phyloP scores from a whole-genome alignment of 2,329 filamentous ascomycete species.

The Pyricularia pennisetigena region DNA sequence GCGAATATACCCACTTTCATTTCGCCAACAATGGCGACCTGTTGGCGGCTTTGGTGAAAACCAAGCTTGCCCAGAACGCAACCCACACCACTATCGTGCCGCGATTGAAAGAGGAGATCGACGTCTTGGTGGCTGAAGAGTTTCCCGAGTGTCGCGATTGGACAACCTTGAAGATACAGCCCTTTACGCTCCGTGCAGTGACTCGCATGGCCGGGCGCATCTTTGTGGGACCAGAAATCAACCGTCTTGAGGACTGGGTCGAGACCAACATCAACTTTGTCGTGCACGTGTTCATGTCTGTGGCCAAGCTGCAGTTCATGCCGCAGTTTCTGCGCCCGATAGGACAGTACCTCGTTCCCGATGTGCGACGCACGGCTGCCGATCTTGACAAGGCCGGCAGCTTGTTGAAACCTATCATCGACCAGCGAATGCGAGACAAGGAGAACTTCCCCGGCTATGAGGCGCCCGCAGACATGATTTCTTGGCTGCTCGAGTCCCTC shows the following conservation, averaged over 20 bases:
- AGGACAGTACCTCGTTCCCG: slow-evolving; percentile 30
- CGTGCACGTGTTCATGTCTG: slow-evolving; percentile 35
- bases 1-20: slow-evolving; percentile 39
- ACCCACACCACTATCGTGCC: slow-evolving; percentile 31
- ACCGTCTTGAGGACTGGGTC: slow-evolving; percentile 44
- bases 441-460: slow-evolving; percentile 24
- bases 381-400: slow-evolving; percentile 33
- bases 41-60: slow-evolving; percentile 32
- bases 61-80: slow-evolving; percentile 35
- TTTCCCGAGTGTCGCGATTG: slow-evolving; percentile 42
- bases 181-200: slow-evolving; percentile 39
- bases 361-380: slow-evolving; percentile 11
- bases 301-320: slow-evolving; percentile 40
- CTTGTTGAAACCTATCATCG: slow-evolving; percentile 34
- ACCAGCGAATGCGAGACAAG: slow-evolving; percentile 31
- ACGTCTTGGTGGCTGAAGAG: slow-evolving; percentile 33
- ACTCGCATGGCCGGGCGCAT: slow-evolving; percentile 42
- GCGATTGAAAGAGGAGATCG: slow-evolving; percentile 34
- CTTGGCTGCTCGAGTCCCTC: slow-evolving; percentile 32
- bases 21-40: slow-evolving; percentile 35
- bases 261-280: slow-evolving; percentile 40
- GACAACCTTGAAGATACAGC: slow-evolving; percentile 42
- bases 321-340: slow-evolving; percentile 37
- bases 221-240: slow-evolving; percentile 40
- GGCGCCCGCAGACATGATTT: slow-evolving; percentile 30